phyloP scores from a whole-genome alignment of 805 yeast species.

The Kodamaea laetipori region DNA sequence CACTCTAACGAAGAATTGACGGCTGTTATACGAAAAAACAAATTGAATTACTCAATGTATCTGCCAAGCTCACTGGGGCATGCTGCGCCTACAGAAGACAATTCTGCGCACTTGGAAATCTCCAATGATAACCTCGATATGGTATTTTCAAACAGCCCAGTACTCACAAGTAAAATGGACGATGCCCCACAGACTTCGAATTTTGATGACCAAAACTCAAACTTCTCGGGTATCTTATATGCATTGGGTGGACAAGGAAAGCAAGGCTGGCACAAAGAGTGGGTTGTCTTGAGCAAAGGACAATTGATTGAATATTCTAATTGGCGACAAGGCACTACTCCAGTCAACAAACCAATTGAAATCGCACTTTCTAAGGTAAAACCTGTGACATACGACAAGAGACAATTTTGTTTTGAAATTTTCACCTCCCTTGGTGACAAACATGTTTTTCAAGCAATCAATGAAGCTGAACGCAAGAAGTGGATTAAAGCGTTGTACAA shows the following conservation, averaged over 20 bases:
- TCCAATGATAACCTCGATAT: slow-evolving; percentile 9
- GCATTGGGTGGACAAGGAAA: slow-evolving; percentile 61
- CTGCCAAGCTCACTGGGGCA: background rate
- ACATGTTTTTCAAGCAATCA: slow-evolving; percentile 73
- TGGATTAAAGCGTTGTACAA: slow-evolving; percentile 69
- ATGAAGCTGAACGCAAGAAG: slow-evolving; percentile 61
- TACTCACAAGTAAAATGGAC: slow-evolving; percentile 5
- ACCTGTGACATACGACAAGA: slow-evolving; percentile 46
- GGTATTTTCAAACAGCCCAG: slow-evolving; percentile 5
- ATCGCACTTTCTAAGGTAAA: slow-evolving; percentile 67
- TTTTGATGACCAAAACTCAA: slow-evolving; percentile 26
- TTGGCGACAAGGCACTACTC: slow-evolving; percentile 70
- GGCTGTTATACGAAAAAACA: slow-evolving; percentile 29
- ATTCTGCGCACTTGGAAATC: background rate
- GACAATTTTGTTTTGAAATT: slow-evolving; percentile 70
- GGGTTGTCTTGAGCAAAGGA: slow-evolving; percentile 77
- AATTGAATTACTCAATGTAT: slow-evolving; percentile 19
- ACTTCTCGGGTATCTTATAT: slow-evolving; percentile 53
- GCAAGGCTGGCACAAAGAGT: slow-evolving; percentile 84
- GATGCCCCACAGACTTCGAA: slow-evolving; percentile 5
- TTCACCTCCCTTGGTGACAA: slow-evolving; percentile 66
- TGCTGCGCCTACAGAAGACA: slow-evolving; percentile 1
- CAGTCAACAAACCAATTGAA: slow-evolving; percentile 68
- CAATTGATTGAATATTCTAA: slow-evolving; percentile 70
- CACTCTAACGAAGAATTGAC: slow-evolving; percentile 43